A percentile compares a stretch with the other conserved stretches of the same genome.
These are phyloP conservation scores for Conticribra weissflogii DNA, from an alignment of 108 stramenopile genomes.

Conservation along the genomic window DNA sequence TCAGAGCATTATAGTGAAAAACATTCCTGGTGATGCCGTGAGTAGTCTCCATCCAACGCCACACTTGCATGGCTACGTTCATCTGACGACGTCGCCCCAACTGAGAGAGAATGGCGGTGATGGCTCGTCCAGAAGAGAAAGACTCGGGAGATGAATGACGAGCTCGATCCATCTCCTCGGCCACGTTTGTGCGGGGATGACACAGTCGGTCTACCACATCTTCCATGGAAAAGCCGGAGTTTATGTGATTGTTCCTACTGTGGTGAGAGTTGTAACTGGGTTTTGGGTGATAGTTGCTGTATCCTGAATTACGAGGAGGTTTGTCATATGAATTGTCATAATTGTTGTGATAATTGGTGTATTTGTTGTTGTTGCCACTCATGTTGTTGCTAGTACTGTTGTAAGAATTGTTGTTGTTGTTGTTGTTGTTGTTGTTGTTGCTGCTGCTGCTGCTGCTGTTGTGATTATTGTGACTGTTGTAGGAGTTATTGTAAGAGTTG, in stretches of 20 bases:
- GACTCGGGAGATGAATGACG: constrained; percentile 51
- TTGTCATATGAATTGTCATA: constrained; percentile 1
- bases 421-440: constrained; percentile 13
- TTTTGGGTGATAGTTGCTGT: not conserved
- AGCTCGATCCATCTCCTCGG: constrained; percentile 63
- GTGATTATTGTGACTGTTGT: not conserved
- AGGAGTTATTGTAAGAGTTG: not conserved
- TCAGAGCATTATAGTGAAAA: constrained; percentile 85
- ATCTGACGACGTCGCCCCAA: constrained; percentile 71
- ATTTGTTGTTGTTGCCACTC: not conserved
- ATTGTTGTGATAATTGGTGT: constrained; percentile 3
- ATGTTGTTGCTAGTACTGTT: not conserved
- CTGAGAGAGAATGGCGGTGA: constrained; percentile 78
- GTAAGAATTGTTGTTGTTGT: constrained; percentile 10
- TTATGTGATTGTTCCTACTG: constrained; percentile 1
- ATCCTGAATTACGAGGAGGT: not conserved
- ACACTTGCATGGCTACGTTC: constrained; percentile 63
- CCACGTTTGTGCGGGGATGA: constrained; percentile 53
- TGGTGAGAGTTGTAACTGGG: not conserved
- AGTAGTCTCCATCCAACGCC: constrained; percentile 73
- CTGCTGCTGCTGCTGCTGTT: not conserved
- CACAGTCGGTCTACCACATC: constrained; percentile 69
- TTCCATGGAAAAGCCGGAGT: constrained; percentile 52
- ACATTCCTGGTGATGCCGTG: constrained; percentile 62
- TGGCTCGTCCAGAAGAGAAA: constrained; percentile 72